Conservation (phyloP, 1,284 basidiomycete species). For the Somion occarium region DNA sequence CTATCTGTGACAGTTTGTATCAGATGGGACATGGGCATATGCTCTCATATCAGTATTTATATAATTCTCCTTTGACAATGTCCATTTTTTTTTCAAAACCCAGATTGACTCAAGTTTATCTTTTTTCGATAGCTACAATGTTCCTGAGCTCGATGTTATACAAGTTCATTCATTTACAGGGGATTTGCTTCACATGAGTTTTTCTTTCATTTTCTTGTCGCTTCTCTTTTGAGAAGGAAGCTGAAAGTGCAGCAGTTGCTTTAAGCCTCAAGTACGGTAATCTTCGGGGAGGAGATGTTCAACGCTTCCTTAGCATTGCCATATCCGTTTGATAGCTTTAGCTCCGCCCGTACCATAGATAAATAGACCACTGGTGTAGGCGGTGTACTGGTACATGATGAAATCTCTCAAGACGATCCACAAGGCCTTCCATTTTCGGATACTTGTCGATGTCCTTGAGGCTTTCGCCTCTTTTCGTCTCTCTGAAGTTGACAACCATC, state of each 20-base stretch:
- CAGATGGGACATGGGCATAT: slow-evolving; percentile 27
- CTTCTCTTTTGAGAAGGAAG: slow-evolving; percentile 16
- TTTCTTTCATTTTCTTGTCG: not conserved
- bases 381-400: too few relatives aligned
- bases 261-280: too few relatives aligned
- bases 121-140: slow-evolving; percentile 13
- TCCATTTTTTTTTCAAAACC: not conserved
- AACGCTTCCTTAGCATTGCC: too few relatives aligned
- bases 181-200: slow-evolving; percentile 24
- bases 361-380: too few relatives aligned
- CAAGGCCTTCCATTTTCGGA: too few relatives aligned
- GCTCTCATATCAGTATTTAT: slow-evolving; percentile 24
- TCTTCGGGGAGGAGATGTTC: too few relatives aligned
- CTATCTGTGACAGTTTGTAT: slow-evolving; percentile 21
- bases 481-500: too few relatives aligned
- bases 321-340: too few relatives aligned
- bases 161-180: slow-evolving; percentile 21
- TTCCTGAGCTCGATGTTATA: slow-evolving; percentile 22
- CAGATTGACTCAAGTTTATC: not conserved
- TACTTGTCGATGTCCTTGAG: too few relatives aligned
- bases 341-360: too few relatives aligned
- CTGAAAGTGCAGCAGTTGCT: slow-evolving; percentile 14
- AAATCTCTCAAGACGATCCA: too few relatives aligned
- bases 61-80: slow-evolving; percentile 18
- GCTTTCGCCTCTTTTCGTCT: too few relatives aligned